These are phyloP conservation scores for Suillus occidentalis DNA, from an alignment of 768 basidiomycete species.

Conservation along the genomic window DNA sequence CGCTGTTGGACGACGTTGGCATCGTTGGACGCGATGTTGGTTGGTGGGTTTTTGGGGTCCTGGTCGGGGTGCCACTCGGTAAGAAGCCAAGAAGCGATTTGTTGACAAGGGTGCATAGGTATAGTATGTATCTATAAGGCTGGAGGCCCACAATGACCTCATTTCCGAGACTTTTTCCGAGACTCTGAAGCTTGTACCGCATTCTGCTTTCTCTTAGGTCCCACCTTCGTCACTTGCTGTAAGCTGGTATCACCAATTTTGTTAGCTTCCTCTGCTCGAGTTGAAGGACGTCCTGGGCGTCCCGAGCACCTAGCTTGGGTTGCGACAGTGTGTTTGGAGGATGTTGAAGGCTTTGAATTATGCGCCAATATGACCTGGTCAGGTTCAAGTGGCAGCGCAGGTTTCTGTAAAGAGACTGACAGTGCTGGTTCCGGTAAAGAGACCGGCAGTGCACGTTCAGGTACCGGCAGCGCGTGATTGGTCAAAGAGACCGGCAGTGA, in stretches of 20 bases:
- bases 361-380: not conserved
- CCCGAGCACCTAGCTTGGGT: not conserved
- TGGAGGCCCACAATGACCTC: not conserved
- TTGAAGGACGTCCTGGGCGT: not conserved
- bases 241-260: not conserved
- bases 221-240: not conserved
- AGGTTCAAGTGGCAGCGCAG: no score
- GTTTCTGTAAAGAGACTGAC: no score
- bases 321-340: not conserved
- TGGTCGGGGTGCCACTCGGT: no score
- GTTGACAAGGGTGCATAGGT: not conserved
- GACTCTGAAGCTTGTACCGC: not conserved
- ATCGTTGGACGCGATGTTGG: no score
- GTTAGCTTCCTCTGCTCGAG: not conserved
- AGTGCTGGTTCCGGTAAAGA: no score
- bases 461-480: no score
- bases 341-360: not conserved
- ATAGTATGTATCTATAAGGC: not conserved
- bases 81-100: not conserved
- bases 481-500: no score
- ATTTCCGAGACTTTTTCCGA: not conserved
- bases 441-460: no score
- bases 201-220: not conserved
- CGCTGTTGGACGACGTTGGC: no score
- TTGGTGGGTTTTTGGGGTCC: no score